Percentiles rank a stretch among this genome's conserved stretches.
Evolutionary conservation across 148 eudicot species (phyloP).

Genomic region (Arbutus unedo): DNA sequence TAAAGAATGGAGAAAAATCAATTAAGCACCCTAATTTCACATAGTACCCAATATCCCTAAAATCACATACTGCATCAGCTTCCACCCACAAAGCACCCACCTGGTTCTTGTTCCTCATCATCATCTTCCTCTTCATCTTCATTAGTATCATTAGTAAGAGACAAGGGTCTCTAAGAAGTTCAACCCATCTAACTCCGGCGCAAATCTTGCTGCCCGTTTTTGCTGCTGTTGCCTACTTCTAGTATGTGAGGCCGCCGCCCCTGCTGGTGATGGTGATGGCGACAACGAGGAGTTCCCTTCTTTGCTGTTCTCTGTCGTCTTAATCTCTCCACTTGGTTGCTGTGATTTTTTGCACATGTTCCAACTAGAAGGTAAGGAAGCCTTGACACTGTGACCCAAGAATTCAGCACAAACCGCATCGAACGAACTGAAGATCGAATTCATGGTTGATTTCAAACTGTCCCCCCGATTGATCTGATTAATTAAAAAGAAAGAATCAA

Average conservation of each 20-base stretch:
- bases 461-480: background rate
- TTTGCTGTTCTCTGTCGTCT: background rate
- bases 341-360: background rate
- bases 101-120: too few species aligned
- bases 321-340: background rate
- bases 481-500: background rate
- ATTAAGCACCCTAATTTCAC: background rate
- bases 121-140: background rate
- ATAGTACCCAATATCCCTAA: background rate
- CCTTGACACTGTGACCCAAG: slow-evolving; percentile 18
- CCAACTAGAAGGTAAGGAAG: background rate
- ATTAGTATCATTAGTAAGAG: background rate
- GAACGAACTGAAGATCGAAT: slow-evolving; percentile 43
- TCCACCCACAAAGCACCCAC: too few species aligned
- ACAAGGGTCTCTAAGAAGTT: slow-evolving; percentile 38
- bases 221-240: background rate
- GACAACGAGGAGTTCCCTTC: background rate
- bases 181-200: slow-evolving; percentile 39
- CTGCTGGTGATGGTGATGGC: background rate
- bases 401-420: slow-evolving; percentile 34
- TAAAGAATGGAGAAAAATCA: background rate
- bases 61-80: background rate
- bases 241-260: background rate
- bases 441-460: slow-evolving; percentile 18
- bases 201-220: slow-evolving; percentile 19